Evolutionary conservation across 179 eudicot genomes (phyloP).

Genomic region (Heliamphora pulchella): DNA sequence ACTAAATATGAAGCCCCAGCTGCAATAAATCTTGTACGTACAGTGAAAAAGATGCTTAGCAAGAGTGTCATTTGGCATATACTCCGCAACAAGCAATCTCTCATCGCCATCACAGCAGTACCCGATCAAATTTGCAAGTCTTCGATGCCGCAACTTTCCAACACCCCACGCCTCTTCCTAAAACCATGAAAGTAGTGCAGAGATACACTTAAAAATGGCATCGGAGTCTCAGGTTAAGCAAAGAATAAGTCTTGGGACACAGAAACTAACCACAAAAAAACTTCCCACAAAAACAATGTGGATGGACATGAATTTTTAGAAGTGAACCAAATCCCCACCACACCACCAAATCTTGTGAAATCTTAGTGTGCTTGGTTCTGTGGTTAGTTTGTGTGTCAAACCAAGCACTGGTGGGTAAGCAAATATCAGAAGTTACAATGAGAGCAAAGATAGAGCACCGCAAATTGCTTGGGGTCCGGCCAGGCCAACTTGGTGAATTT

Average conservation of each 20-base stretch:
- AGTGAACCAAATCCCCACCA: too few relatives aligned
- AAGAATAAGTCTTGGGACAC: too few relatives aligned
- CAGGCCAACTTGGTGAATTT: constrained; percentile 48
- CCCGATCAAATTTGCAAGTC: constrained; percentile 53
- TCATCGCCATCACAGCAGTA: constrained; percentile 60
- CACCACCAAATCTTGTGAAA: too few relatives aligned
- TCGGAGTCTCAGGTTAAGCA: neutral
- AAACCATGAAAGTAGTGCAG: constrained; percentile 13
- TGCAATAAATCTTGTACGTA: constrained; percentile 18
- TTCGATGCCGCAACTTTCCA: constrained; percentile 40
- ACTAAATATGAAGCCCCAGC: neutral
- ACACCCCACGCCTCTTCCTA: constrained; percentile 59
- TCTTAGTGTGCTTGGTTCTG: too few relatives aligned
- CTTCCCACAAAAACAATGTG: too few relatives aligned
- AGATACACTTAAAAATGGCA: constrained; percentile 12
- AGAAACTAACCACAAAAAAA: too few relatives aligned
- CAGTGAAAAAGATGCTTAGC: constrained; percentile 63
- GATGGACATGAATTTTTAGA: too few relatives aligned
- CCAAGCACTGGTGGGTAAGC: too few relatives aligned
- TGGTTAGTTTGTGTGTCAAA: too few relatives aligned
- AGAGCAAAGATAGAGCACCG: constrained; percentile 23
- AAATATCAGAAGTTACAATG: neutral
- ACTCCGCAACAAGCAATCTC: constrained; percentile 61
- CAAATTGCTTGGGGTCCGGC: constrained; percentile 69
- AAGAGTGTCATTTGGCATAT: constrained; percentile 58